Conservation (phyloP, 1,139 yeast genomes). For the Suhomyces guaymorum region DNA sequence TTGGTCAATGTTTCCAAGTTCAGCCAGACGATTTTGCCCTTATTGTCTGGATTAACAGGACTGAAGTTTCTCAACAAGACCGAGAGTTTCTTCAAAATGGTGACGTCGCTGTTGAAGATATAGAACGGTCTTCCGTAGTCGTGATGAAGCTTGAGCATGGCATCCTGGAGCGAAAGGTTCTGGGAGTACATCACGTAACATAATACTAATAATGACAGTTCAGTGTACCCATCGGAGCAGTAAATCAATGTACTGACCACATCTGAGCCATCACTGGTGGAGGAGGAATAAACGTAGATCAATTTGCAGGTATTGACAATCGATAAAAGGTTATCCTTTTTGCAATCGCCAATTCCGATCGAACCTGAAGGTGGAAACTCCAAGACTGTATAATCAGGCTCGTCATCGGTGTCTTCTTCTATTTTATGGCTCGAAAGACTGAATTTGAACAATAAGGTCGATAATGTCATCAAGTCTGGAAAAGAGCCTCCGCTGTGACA, state of each 20-base stretch:
- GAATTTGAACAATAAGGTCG: slow-evolving; percentile 36
- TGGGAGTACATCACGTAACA: slow-evolving; percentile 71
- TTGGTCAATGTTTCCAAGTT: slow-evolving; percentile 32
- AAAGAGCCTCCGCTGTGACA: slow-evolving; percentile 59
- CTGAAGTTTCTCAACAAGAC: slow-evolving; percentile 56
- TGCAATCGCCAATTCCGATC: slow-evolving; percentile 69
- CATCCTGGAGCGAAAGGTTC: slow-evolving; percentile 50
- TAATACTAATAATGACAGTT: slow-evolving; percentile 72
- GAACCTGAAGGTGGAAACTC: slow-evolving; percentile 87
- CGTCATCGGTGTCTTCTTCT: slow-evolving; percentile 18
- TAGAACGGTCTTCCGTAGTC: slow-evolving; percentile 77
- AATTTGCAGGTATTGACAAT: slow-evolving; percentile 66
- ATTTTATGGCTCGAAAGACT: slow-evolving; percentile 29
- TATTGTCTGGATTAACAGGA: slow-evolving; percentile 35
- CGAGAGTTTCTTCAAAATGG: slow-evolving; percentile 64
- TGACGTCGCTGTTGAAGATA: slow-evolving; percentile 74
- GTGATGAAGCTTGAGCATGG: slow-evolving; percentile 59
- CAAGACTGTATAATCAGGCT: slow-evolving; percentile 39
- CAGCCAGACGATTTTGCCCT: slow-evolving; percentile 21
- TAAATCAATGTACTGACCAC: slow-evolving; percentile 53
- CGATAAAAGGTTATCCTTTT: slow-evolving; percentile 53
- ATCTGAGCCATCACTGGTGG: slow-evolving; percentile 25
- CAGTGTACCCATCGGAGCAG: slow-evolving; percentile 93
- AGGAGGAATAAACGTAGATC: slow-evolving; percentile 44
- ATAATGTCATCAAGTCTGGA: slow-evolving; percentile 46